A percentile compares a stretch with the other conserved stretches of the same genome.
Conservation (phyloP, 2,329 filamentous ascomycete genomes). For the Colletotrichum lini region DNA sequence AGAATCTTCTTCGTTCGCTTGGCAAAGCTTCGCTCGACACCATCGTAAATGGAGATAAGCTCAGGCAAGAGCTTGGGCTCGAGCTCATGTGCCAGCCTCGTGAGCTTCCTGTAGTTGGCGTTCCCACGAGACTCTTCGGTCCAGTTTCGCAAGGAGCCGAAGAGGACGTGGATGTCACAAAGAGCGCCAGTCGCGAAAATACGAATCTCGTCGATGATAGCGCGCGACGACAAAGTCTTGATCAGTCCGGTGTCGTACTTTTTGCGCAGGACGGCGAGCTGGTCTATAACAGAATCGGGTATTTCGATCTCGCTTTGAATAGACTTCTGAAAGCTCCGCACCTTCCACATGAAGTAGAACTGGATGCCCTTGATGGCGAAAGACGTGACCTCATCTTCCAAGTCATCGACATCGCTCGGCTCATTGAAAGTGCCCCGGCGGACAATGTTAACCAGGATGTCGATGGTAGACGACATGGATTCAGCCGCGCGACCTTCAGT, state of each 20-base stretch:
- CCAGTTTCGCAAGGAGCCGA: conserved; percentile 77
- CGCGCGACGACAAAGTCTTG: conserved; percentile 76
- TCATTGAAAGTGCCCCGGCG: conserved; percentile 80
- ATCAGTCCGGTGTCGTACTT: conserved; percentile 75
- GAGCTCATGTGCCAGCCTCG: conserved; percentile 78
- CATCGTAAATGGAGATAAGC: conserved; percentile 82
- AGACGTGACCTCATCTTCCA: conserved; percentile 84
- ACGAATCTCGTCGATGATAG: conserved; percentile 83
- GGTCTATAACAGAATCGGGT: conserved; percentile 71
- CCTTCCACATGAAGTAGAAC: conserved; percentile 98
- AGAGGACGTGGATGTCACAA: conserved; percentile 86
- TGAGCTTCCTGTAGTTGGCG: conserved; percentile 54
- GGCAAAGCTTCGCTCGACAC: conserved; percentile 83
- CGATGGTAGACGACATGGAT: conserved; percentile 69
- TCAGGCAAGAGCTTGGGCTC: conserved; percentile 74
- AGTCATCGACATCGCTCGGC: conserved; percentile 78
- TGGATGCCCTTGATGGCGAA: conserved; percentile 83
- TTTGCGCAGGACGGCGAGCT: conserved; percentile 69
- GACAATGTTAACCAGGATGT: conserved; percentile 80
- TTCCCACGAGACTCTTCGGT: conserved; percentile 55
- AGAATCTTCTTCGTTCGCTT: conserved; percentile 75
- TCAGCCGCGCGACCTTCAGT: conserved; percentile 64
- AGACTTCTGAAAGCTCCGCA: conserved; percentile 70
- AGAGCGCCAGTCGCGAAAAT: conserved; percentile 81
- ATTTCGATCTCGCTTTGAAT: conserved; percentile 70